A percentile compares a stretch with the other conserved stretches of the same genome.
phyloP scores from a whole-genome alignment of 331 rosid species.

The Malus hybrid region DNA sequence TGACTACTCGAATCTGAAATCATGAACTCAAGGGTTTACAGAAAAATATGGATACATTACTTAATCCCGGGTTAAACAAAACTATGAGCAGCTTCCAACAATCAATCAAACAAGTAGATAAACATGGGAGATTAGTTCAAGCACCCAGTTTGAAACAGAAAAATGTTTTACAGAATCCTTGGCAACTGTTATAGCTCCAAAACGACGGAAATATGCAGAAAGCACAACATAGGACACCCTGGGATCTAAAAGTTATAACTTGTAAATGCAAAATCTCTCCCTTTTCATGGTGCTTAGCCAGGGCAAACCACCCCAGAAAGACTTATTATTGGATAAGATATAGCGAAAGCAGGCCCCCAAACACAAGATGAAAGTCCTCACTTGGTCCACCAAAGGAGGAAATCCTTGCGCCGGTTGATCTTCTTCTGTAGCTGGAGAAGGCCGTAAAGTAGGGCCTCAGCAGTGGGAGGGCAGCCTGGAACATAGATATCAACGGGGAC shows the following conservation, averaged over 20 bases:
- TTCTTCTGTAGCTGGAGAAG: slow-evolving; percentile 98
- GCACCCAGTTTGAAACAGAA: background rate
- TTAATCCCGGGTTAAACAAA: slow-evolving; percentile 7
- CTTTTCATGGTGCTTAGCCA: slow-evolving; percentile 36
- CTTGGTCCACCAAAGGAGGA: slow-evolving; percentile 93
- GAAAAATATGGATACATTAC: background rate
- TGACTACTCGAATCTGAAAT: background rate
- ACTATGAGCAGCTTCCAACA: slow-evolving; percentile 12
- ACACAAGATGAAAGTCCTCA: slow-evolving; percentile 32
- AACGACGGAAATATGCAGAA: background rate
- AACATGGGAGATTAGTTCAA: background rate
- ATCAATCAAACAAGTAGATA: background rate
- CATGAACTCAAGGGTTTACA: background rate
- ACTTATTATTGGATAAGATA: slow-evolving; percentile 34
- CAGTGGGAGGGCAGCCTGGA: slow-evolving; percentile 99
- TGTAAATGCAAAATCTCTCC: slow-evolving; percentile 28
- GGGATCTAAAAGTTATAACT: slow-evolving; percentile 21
- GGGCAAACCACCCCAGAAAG: slow-evolving; percentile 28
- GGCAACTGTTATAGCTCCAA: slow-evolving; percentile 10
- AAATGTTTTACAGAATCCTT: slow-evolving; percentile 9
- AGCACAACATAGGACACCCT: slow-evolving; percentile 5
- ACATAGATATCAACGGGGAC: slow-evolving; percentile 94
- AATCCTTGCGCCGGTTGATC: slow-evolving; percentile 96
- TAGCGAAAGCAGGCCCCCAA: slow-evolving; percentile 17
- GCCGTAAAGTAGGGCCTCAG: slow-evolving; percentile 90